Percentiles rank a stretch among this genome's conserved stretches.
Evolutionary conservation across 495 filamentous ascomycete species (phyloP).

Genomic region (Tuber melanosporum): DNA sequence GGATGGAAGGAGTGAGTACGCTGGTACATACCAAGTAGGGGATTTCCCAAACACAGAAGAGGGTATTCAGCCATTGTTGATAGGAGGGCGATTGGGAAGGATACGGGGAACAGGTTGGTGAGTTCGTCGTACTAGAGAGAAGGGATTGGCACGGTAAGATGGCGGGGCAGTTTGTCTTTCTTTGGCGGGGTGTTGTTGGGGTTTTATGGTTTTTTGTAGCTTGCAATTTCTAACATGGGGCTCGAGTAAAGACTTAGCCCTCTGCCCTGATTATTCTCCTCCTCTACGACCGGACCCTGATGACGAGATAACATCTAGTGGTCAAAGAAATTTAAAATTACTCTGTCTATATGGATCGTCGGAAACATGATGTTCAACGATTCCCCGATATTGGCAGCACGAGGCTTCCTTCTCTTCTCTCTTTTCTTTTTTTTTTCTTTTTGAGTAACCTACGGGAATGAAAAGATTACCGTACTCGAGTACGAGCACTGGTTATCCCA

Average conservation of each 20-base stretch:
- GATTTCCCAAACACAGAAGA: slow-evolving; percentile 90
- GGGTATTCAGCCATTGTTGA: slow-evolving; percentile 54
- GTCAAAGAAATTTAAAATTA: background rate
- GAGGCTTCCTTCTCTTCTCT: background rate
- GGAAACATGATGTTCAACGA: background rate
- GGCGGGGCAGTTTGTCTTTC: background rate
- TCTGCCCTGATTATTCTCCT: background rate
- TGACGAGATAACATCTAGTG: background rate
- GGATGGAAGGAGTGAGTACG: slow-evolving; percentile 23
- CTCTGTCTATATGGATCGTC: background rate
- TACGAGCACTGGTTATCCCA: too few species aligned
- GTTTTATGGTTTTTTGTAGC: background rate
- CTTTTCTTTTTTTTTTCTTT: background rate
- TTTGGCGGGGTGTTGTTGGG: background rate
- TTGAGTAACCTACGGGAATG: background rate
- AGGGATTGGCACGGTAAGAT: background rate
- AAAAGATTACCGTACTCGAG: background rate
- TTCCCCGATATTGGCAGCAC: background rate
- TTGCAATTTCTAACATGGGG: background rate
- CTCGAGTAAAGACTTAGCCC: background rate
- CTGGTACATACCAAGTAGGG: slow-evolving; percentile 66
- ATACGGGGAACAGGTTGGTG: background rate
- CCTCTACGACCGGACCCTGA: background rate
- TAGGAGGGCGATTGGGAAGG: background rate
- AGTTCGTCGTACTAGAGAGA: slow-evolving; percentile 12